phyloP scores from a whole-genome alignment of 345 rosid species.

The Linum tenue region DNA sequence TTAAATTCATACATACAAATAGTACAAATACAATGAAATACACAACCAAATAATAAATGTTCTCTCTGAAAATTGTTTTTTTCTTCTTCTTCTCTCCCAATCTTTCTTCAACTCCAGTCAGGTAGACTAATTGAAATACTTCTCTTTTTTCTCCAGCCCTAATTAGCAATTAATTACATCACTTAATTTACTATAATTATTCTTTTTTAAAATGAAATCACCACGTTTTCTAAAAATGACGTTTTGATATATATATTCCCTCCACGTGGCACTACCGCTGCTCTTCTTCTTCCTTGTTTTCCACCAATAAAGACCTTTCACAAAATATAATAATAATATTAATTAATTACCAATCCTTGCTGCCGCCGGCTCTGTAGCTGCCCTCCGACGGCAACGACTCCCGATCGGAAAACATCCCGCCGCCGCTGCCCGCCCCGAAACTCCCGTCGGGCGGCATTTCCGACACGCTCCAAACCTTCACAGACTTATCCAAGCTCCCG shows the following conservation, averaged over 20 bases:
- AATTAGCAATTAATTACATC: not conserved
- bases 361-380: constrained; percentile 11
- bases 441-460: constrained; percentile 43
- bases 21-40: too few species aligned
- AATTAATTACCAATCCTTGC: not conserved
- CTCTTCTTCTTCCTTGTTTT: not conserved
- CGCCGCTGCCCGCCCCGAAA: constrained; percentile 33
- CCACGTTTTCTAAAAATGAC: not conserved
- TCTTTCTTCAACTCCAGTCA: too few species aligned
- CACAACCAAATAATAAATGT: too few species aligned
- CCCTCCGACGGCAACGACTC: constrained; percentile 28
- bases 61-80: too few species aligned
- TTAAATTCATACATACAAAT: too few species aligned
- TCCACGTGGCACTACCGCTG: not conserved
- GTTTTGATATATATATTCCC: not conserved
- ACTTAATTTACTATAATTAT: not conserved
- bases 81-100: too few species aligned
- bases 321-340: too few species aligned
- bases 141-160: not conserved
- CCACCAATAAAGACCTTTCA: too few species aligned
- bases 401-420: constrained; percentile 19
- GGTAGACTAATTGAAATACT: too few species aligned
- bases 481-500: constrained; percentile 89
- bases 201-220: too few species aligned
- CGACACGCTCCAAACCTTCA: constrained; percentile 86